Evolutionary conservation across 495 filamentous ascomycete genomes (phyloP), one percentile per base, ranked within the genome.

Genomic region (Diplogelasinospora grovesii): DNA sequence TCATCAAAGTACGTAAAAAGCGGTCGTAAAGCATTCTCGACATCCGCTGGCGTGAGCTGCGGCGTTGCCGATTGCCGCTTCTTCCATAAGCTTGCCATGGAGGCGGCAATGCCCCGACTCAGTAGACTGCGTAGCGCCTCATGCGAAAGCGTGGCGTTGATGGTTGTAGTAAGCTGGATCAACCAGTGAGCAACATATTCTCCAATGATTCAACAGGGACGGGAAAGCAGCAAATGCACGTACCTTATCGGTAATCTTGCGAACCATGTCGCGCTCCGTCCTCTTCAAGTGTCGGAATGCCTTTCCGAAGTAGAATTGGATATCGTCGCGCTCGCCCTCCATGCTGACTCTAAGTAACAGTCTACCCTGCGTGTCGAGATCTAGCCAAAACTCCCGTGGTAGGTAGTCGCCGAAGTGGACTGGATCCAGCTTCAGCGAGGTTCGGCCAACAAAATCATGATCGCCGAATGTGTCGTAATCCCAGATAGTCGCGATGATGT

Each of bases 1-100:
- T 96, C 93, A 56, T 97, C 86, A 56, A 99, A 97, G 59, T 99
- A 99, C 39, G 80, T 78, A 50, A 96, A 93, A n/a, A 99, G 74
- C 3, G 89, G 87, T 43, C 81, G 81, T 8, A 99, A 65, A 3
- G 87, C 88, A 46, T 81, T 82, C 47, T 83, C 81, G 27, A 95
- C 73, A 27, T 97, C 88, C 0, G 69, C 70, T 21, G 78, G 70
- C 0, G 84, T 82, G 5, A 87, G 64, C 1, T 72, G 70, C 19
- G 78, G 71, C 11, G 63, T 50, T 9, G 73, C 61, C 4, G 79
- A 69, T 35, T 61, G 61, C 18, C 71, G 63, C 50, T 73, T 76
- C 44, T 73, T 74, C 60, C 94, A 86, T 39, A 92, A 82, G 50
- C 76, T 88, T 4, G 87, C 85, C 20, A 96, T 81, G 5, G 79